A percentile compares a stretch with the other conserved stretches of the same genome.
Evolutionary conservation across 1,139 yeast genomes (phyloP).

Genomic region (Geotrichum aggregatum): DNA sequence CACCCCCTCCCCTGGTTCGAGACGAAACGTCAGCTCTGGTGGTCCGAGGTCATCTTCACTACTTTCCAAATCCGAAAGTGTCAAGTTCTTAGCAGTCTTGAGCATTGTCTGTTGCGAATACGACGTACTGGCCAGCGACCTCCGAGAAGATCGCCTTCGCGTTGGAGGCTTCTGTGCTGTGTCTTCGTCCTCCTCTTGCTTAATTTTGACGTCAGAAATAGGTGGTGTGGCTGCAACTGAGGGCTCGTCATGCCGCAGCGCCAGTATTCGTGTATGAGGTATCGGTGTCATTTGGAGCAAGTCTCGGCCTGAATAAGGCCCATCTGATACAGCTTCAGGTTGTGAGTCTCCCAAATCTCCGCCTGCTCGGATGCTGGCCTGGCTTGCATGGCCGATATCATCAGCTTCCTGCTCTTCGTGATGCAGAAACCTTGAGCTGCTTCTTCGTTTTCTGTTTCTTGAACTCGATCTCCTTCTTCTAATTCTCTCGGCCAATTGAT

Average conservation of each 20-base stretch:
- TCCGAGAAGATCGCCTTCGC: slow-evolving; percentile 10
- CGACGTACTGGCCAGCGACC: slow-evolving; percentile 9
- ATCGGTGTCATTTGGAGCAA: slow-evolving; percentile 13
- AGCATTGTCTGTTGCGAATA: slow-evolving; percentile 12
- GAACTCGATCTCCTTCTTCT: slow-evolving; percentile 1
- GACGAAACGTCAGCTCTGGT: slow-evolving; percentile 13
- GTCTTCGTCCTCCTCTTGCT: slow-evolving; percentile 1
- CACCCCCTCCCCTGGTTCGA: slow-evolving; percentile 19
- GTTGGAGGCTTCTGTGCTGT: background rate
- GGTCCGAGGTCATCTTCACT: slow-evolving; percentile 16
- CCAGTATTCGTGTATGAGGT: background rate
- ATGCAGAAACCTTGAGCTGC: slow-evolving; percentile 7
- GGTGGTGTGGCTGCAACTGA: background rate
- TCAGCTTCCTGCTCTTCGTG: background rate
- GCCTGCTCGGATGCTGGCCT: slow-evolving; percentile 1
- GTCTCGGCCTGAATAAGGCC: background rate
- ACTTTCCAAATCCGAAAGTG: slow-evolving; percentile 18
- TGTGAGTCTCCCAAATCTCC: background rate
- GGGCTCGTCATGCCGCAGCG: background rate
- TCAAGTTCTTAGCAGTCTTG: slow-evolving; percentile 11
- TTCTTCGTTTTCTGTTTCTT: slow-evolving; percentile 1
- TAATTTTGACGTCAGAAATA: background rate
- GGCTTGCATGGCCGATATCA: background rate
- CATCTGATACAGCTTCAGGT: background rate
- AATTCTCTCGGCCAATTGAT: background rate